Evolutionary conservation across 331 rosid species (phyloP).

Genomic region (Stylosanthes scabra): DNA sequence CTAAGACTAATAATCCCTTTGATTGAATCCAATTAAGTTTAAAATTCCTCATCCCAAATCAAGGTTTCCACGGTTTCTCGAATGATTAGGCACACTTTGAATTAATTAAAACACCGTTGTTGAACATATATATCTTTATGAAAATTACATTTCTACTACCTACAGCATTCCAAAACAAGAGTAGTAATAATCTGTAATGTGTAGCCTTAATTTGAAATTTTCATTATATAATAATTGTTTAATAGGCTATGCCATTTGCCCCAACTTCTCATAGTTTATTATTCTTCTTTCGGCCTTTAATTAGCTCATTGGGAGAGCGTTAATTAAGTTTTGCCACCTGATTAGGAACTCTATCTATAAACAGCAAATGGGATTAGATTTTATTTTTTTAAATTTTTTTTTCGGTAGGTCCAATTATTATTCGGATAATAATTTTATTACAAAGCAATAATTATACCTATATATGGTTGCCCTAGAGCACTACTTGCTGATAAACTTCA

Average conservation of each 20-base stretch:
- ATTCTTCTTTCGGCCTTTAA: background rate
- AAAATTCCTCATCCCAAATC: conserved; percentile 23
- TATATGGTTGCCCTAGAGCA: background rate
- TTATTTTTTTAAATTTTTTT: too few species aligned
- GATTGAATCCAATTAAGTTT: conserved; percentile 26
- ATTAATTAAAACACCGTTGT: background rate
- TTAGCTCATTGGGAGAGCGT: background rate
- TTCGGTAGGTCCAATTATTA: too few species aligned
- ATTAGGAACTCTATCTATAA: background rate
- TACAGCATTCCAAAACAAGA: background rate
- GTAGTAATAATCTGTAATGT: background rate
- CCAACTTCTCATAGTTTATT: too few species aligned
- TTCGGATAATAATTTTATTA: too few species aligned
- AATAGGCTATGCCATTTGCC: background rate
- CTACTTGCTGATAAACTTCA: conserved; percentile 39
- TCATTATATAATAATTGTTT: background rate
- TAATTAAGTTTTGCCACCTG: background rate
- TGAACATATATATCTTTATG: too few species aligned
- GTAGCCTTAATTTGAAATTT: background rate
- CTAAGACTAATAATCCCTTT: conserved; percentile 40
- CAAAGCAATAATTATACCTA: too few species aligned
- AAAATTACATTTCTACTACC: background rate
- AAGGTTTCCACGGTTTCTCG: conserved; percentile 1
- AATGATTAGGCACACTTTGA: background rate
- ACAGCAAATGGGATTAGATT: background rate